Evolutionary conservation across 2,329 filamentous ascomycete genomes (phyloP).

Genomic region (Thelonectria blattea): DNA sequence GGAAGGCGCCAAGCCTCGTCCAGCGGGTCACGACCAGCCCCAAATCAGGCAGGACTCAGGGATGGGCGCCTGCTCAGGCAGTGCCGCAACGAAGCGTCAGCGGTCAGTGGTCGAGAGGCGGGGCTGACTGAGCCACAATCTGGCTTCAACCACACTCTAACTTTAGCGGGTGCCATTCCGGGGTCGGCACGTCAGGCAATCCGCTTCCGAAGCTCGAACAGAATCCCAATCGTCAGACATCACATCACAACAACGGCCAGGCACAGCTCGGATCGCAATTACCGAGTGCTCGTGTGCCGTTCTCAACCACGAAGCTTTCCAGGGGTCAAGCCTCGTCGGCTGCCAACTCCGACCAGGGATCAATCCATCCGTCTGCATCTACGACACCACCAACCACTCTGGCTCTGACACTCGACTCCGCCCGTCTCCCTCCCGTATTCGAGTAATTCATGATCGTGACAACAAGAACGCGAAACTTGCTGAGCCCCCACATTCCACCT

Average conservation of each 20-base stretch:
- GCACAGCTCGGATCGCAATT: neutral
- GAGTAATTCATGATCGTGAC: constrained; percentile 13
- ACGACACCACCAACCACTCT: constrained; percentile 16
- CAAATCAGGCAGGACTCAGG: neutral
- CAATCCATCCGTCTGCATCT: constrained; percentile 5
- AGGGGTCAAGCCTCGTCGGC: neutral
- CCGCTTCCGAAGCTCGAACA: neutral
- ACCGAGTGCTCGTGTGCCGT: neutral
- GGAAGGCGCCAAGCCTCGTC: constrained; percentile 1
- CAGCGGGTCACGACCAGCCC: neutral
- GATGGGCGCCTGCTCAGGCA: neutral
- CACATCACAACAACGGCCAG: neutral
- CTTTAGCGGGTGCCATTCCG: neutral
- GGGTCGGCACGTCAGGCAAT: neutral
- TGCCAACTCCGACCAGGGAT: constrained; percentile 7
- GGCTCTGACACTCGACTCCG: constrained; percentile 19
- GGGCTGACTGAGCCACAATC: neutral
- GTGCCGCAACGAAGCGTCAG: neutral
- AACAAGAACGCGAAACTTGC: constrained; percentile 32
- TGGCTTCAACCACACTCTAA: neutral
- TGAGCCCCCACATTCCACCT: constrained; percentile 35
- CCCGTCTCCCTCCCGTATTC: constrained; percentile 21
- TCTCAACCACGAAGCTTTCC: neutral
- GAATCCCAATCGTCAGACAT: neutral
- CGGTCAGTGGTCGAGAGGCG: neutral